phyloP scores from a whole-genome alignment of 495 filamentous ascomycete species.

The Penicillium nucicola region DNA sequence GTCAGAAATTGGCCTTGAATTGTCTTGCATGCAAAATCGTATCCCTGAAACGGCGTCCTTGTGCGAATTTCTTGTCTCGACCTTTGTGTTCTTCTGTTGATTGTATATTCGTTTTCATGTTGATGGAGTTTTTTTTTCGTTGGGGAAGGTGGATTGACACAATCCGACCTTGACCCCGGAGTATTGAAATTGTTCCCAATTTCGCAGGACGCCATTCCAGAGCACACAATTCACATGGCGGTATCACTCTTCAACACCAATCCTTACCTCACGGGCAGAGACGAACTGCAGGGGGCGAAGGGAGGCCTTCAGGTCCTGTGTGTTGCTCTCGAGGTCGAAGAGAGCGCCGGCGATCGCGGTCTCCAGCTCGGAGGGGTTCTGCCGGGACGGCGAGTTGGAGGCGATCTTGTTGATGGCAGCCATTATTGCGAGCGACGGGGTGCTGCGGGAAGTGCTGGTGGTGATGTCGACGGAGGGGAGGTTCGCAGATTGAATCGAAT shows the following conservation, averaged over 20 bases:
- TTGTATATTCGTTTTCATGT: background rate
- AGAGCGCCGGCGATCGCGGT: conserved; percentile 89
- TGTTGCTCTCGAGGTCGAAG: conserved; percentile 97
- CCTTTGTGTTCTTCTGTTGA: background rate
- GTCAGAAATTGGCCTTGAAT: conserved; percentile 22
- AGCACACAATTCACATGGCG: conserved; percentile 9
- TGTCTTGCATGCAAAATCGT: conserved; percentile 8
- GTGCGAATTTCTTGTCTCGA: conserved; percentile 10
- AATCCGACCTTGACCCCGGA: conserved; percentile 8
- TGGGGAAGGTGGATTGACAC: background rate
- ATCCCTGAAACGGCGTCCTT: conserved; percentile 12
- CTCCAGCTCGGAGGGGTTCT: conserved; percentile 94
- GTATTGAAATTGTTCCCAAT: conserved; percentile 9
- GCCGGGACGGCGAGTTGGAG: conserved; percentile 87
- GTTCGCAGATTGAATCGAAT: conserved; percentile 30
- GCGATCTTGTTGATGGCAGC: conserved; percentile 96
- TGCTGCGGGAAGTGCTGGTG: conserved; percentile 41
- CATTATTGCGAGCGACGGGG: conserved; percentile 48
- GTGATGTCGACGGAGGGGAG: conserved; percentile 32
- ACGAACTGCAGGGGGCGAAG: conserved; percentile 96
- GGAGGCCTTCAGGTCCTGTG: conserved; percentile 86
- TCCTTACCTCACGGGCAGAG: conserved; percentile 95
- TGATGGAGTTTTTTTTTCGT: background rate
- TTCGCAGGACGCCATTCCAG: conserved; percentile 14
- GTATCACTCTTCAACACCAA: conserved; percentile 9